These are phyloP conservation scores for Carex arenaria DNA, from an alignment of 202 grass and related monocot species.

Conservation along the genomic window DNA sequence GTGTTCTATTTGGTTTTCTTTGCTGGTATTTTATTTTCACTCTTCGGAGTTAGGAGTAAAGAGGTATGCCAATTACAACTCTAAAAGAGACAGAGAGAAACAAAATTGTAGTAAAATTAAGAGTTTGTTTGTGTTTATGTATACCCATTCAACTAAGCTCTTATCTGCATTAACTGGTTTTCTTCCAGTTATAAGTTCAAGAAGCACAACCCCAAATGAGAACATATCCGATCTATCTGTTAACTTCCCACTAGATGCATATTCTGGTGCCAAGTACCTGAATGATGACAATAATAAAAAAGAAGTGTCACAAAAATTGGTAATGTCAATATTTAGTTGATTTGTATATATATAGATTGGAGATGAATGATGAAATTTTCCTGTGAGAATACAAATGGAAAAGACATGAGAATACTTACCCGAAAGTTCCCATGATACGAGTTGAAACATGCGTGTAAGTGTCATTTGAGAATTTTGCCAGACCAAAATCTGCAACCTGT, in stretches of 20 bases:
- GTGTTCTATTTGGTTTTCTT: background rate
- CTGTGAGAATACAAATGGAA: background rate
- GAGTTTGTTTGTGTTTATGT: background rate
- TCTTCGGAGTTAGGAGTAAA: background rate
- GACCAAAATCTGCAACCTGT: conserved; percentile 85
- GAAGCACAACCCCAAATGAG: conserved; percentile 61
- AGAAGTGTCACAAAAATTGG: background rate
- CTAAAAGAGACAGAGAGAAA: background rate
- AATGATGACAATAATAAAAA: background rate
- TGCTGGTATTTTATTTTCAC: background rate
- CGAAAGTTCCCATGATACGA: conserved; percentile 86
- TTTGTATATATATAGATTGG: too few relatives aligned
- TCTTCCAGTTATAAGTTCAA: conserved; percentile 58
- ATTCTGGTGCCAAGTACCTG: conserved; percentile 62
- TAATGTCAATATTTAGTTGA: background rate
- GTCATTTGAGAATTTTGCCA: conserved; percentile 65
- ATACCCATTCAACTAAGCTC: conserved; percentile 56
- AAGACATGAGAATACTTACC: conserved; percentile 24
- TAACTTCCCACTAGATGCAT: conserved; percentile 59
- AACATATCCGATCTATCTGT: conserved; percentile 63
- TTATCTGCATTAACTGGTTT: conserved; percentile 48
- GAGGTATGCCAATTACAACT: background rate
- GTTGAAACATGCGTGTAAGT: conserved; percentile 57
- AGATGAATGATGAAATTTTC: background rate
- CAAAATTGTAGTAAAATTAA: background rate